Evolutionary conservation across 2,329 filamentous ascomycete species (phyloP).

Genomic region (Penicillium sp.): DNA sequence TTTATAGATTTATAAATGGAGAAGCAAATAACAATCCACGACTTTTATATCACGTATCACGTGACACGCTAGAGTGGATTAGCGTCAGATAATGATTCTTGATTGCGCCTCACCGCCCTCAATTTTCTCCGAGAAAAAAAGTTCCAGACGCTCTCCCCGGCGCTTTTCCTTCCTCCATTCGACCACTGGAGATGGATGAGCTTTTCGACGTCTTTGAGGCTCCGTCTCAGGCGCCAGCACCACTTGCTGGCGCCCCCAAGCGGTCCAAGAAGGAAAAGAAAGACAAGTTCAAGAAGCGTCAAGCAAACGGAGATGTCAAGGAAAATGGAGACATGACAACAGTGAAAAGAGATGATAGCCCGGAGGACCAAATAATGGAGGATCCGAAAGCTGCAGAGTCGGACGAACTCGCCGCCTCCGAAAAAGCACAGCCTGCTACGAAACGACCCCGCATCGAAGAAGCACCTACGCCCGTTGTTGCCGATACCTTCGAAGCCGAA

Average conservation of each 20-base stretch:
- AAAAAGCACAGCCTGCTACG: conserved; percentile 42
- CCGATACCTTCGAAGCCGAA: conserved; percentile 92
- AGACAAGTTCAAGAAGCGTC: conserved; percentile 79
- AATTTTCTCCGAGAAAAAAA: conserved; percentile 31
- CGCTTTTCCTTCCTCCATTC: conserved; percentile 9
- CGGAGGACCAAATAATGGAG: conserved; percentile 21
- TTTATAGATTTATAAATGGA: no score
- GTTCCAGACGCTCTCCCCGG: not conserved
- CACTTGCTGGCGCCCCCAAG: conserved; percentile 33
- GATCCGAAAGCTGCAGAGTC: conserved; percentile 18
- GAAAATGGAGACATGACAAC: conserved; percentile 31
- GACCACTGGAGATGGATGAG: conserved; percentile 63
- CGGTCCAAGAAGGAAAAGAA: conserved; percentile 56
- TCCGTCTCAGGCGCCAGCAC: conserved; percentile 51
- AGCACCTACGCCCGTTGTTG: conserved; percentile 77
- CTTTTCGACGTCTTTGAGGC: conserved; percentile 82
- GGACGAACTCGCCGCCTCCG: conserved; percentile 22
- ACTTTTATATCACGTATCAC: not conserved
- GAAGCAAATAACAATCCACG: no score
- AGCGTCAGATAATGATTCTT: not conserved
- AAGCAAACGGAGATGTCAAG: conserved; percentile 78
- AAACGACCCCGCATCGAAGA: conserved; percentile 55
- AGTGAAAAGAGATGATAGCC: conserved; percentile 34
- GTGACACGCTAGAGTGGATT: not conserved
- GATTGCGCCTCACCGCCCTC: conserved; percentile 20